Conservation (phyloP, 2,329 filamentous ascomycete genomes). For the Penicillium verrucosum region DNA sequence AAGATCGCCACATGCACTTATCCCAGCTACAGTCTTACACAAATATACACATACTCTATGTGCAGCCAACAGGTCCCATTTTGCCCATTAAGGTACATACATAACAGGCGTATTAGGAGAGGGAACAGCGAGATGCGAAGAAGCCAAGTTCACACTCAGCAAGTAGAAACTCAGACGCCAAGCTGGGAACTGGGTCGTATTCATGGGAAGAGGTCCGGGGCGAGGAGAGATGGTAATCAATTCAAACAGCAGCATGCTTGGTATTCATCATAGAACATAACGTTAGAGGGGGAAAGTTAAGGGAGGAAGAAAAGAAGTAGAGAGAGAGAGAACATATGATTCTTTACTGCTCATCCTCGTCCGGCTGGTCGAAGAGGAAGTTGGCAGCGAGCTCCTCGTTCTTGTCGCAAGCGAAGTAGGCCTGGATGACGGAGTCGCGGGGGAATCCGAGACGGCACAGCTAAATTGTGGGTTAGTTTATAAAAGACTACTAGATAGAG, state of each 20-base stretch:
- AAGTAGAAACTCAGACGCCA: constrained; percentile 6
- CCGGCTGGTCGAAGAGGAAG: constrained; percentile 95
- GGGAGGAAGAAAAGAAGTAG: background rate
- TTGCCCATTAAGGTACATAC: constrained; percentile 32
- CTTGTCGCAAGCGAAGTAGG: constrained; percentile 99
- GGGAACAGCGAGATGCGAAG: constrained; percentile 6
- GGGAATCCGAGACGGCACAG: constrained; percentile 91
- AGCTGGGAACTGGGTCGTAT: constrained; percentile 2
- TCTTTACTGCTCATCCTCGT: constrained; percentile 60
- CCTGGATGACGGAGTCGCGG: constrained; percentile 90
- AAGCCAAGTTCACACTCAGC: constrained; percentile 5
- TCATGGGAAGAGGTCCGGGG: background rate
- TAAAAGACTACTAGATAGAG: background rate
- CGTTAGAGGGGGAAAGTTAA: constrained; percentile 9
- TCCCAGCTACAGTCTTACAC: background rate
- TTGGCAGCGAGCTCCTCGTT: constrained; percentile 98
- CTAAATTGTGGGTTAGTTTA: constrained; percentile 46
- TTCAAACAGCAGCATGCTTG: constrained; percentile 24
- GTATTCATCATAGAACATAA: constrained; percentile 30
- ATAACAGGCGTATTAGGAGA: constrained; percentile 25
- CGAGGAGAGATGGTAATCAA: constrained; percentile 14
- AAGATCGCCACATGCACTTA: background rate
- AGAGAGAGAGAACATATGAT: constrained; percentile 1
- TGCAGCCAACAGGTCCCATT: constrained; percentile 27
- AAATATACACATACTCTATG: background rate